Evolutionary conservation across 2,329 filamentous ascomycete genomes (phyloP), one percentile per base, ranked within the genome.

Genomic region (Pseudogymnoascus sp.): DNA sequence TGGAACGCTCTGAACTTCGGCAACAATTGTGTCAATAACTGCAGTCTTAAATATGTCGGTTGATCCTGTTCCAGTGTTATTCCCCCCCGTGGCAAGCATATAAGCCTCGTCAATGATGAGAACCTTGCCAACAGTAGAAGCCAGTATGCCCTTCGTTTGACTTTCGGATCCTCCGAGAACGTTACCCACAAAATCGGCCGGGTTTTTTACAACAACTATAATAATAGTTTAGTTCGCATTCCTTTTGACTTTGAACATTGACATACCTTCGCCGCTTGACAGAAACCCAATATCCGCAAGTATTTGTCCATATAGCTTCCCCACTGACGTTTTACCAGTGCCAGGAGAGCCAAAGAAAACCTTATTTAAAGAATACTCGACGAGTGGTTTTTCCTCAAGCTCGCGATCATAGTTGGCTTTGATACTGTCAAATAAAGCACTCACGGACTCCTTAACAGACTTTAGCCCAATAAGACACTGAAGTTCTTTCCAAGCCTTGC

Each of bases 21-120:
- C 83, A 0, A 90, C 87, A n/a, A 90, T 82, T 0, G 85, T 89
- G 65, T 90, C 86, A 2, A 90, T 76, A 1, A 89, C 83, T 18
- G 57, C 48, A 21, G 52, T 1, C 82, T 84, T 82, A 6, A 26
- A 26, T 26, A 26, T 26, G 23, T 26, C 23, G 23, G 23, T 26
- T 26, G 23, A 26, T 6, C 23, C 23, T 26, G 23, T 26, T 26
- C 23, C 23, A 26, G 23, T 26, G 23, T 6, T 26, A 3, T 26
- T 26, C 5, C 23, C 23, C 23, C 23, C 23, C 23, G 23, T 26
- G 2, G 23, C 23, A 26, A 26, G 23, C 23, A 26, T 26, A 26
- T 26, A 26, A 15, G 80, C 81, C 66, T 84, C 81, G 62, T 84
- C 82, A 7, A 84, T 82, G 33, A 84, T 75, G 1, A 84, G 72